A percentile compares a stretch with the other conserved stretches of the same genome.
phyloP scores from a whole-genome alignment of 495 filamentous ascomycete genomes.

The Platismatia glauca region DNA sequence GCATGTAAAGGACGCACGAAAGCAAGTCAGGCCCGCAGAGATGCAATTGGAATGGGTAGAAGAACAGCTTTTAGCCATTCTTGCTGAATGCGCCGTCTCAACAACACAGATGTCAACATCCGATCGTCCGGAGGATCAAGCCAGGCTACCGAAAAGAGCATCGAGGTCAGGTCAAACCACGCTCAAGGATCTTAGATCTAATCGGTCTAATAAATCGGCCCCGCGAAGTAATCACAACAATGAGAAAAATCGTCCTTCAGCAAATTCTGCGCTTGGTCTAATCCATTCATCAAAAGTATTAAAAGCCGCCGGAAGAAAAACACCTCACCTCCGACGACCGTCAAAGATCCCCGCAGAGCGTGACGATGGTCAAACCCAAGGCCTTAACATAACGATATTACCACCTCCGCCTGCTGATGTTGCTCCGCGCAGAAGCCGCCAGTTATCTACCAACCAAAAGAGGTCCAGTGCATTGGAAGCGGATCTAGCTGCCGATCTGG shows the following conservation, averaged over 20 bases:
- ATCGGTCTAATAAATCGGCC: background rate
- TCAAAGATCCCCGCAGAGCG: background rate
- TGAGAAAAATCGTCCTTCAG: conserved; percentile 1
- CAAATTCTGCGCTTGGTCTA: conserved; percentile 16
- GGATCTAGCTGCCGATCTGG: too few relatives aligned
- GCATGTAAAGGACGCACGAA: conserved; percentile 4
- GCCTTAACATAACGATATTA: too few relatives aligned
- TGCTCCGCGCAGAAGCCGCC: too few relatives aligned
- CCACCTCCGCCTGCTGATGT: too few relatives aligned
- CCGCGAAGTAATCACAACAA: background rate
- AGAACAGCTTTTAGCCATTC: conserved; percentile 1
- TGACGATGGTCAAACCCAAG: too few relatives aligned
- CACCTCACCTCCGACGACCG: background rate
- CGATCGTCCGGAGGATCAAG: too few relatives aligned
- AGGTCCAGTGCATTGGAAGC: too few relatives aligned
- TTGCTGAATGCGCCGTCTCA: background rate
- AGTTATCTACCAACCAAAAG: too few relatives aligned
- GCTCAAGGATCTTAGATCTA: background rate
- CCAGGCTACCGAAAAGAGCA: background rate
- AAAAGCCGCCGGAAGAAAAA: conserved; percentile 17
- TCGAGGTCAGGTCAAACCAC: conserved; percentile 5
- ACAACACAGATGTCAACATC: too few relatives aligned
- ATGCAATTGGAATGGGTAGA: conserved; percentile 6
- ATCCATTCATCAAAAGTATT: conserved; percentile 8
- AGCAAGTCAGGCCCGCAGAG: conserved; percentile 4